These are phyloP conservation scores for Paramyrothecium roridum DNA, from an alignment of 2,329 filamentous ascomycete species.

Conservation along the genomic window DNA sequence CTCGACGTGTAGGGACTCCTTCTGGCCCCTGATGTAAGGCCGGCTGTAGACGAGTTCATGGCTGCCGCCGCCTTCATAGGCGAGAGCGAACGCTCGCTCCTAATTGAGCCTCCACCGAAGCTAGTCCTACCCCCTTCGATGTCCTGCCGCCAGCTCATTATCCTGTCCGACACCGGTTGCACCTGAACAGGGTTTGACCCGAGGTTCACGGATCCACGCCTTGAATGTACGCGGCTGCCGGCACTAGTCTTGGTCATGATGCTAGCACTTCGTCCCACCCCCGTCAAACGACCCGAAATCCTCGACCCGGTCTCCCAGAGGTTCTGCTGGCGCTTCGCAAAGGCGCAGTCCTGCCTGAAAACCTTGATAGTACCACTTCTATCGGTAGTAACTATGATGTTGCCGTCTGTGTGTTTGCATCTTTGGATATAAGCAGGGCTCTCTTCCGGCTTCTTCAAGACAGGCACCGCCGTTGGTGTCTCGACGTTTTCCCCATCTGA, in stretches of 20 bases:
- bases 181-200: slow-evolving; percentile 20
- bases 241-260: slow-evolving; percentile 51
- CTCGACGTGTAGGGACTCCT: slow-evolving; percentile 37
- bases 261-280: slow-evolving; percentile 56
- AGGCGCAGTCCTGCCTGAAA: slow-evolving; percentile 92
- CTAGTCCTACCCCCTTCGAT: slow-evolving; percentile 42
- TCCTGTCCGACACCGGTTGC: slow-evolving; percentile 62
- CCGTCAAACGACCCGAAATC: slow-evolving; percentile 67
- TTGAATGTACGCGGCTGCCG: slow-evolving; percentile 44
- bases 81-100: slow-evolving; percentile 54
- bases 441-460: slow-evolving; percentile 53
- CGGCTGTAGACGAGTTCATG: slow-evolving; percentile 30
- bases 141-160: slow-evolving; percentile 81
- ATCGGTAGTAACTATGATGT: slow-evolving; percentile 91
- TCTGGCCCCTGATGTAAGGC: slow-evolving; percentile 42
- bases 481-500: slow-evolving; percentile 31
- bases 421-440: slow-evolving; percentile 76
- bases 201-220: slow-evolving; percentile 51
- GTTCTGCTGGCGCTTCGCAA: slow-evolving; percentile 70
- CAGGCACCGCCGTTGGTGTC: slow-evolving; percentile 15
- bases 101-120: slow-evolving; percentile 34
- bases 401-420: slow-evolving; percentile 72
- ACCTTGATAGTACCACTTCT: slow-evolving; percentile 88
- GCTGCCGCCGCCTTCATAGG: slow-evolving; percentile 38
- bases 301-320: slow-evolving; percentile 75